Evolutionary conservation across 208 protist genomes (phyloP).

Genomic region (Crithidia expoeki): DNA sequence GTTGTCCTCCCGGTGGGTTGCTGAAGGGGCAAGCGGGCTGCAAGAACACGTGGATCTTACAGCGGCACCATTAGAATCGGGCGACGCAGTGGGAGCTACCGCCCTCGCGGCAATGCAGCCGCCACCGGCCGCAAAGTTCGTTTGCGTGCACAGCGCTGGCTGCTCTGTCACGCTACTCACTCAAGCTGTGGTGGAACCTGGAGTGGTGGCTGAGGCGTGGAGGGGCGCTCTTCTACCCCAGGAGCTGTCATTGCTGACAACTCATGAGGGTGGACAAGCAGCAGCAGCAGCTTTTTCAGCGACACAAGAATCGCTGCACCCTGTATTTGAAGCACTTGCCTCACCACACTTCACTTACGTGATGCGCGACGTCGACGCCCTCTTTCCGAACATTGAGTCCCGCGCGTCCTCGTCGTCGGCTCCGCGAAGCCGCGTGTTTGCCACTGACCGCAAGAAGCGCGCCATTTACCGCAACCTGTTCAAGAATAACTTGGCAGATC

Average conservation of each 20-base stretch:
- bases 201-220: constrained; percentile 30
- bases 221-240: constrained; percentile 11
- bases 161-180: constrained; percentile 32
- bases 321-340: constrained; percentile 33
- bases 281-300: not conserved
- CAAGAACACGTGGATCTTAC: not conserved
- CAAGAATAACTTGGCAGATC: constrained; percentile 30
- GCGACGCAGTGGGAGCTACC: constrained; percentile 13
- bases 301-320: not conserved
- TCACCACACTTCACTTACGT: constrained; percentile 37
- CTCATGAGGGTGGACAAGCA: not conserved
- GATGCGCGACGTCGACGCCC: constrained; percentile 35
- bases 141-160: constrained; percentile 31
- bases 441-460: constrained; percentile 30
- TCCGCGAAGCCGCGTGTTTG: constrained; percentile 18
- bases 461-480: constrained; percentile 36
- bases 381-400: constrained; percentile 39
- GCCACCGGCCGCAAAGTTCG: constrained; percentile 23
- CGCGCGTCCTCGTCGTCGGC: constrained; percentile 7
- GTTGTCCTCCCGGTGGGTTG: not conserved
- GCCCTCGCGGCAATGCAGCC: constrained; percentile 17
- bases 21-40: not conserved
- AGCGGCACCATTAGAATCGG: constrained; percentile 11
- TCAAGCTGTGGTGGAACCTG: constrained; percentile 1
- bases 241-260: constrained; percentile 17